These are phyloP conservation scores for Micromonas commoda DNA, from an alignment of 139 green algal species.

Conservation along the genomic window DNA sequence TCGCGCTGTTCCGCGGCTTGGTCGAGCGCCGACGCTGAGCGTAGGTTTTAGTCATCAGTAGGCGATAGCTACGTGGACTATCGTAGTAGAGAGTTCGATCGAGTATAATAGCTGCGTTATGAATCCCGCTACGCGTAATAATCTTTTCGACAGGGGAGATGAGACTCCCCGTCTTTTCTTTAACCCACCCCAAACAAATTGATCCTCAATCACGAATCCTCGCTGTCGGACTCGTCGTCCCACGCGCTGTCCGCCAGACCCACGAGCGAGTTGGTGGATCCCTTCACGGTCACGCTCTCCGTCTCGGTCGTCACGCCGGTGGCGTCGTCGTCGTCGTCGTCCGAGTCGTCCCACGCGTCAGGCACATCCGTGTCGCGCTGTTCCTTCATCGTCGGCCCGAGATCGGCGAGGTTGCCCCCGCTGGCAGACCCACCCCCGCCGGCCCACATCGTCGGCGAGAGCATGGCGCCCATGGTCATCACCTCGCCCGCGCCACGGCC, in stretches of 20 bases:
- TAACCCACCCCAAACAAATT: background rate
- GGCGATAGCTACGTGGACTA: too few species aligned
- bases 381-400: background rate
- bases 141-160: too few species aligned
- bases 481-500: background rate
- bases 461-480: background rate
- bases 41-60: too few species aligned
- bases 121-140: too few species aligned
- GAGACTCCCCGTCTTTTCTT: background rate
- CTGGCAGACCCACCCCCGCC: too few species aligned
- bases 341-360: constrained; percentile 16
- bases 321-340: constrained; percentile 7
- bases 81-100: too few species aligned
- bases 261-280: background rate
- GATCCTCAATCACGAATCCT: background rate
- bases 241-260: background rate
- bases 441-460: background rate
- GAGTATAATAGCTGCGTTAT: too few species aligned
- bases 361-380: background rate
- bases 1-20: too few species aligned
- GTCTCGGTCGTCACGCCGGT: background rate
- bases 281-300: constrained; percentile 9
- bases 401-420: background rate
- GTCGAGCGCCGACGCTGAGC: too few species aligned
- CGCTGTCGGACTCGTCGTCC: background rate